Evolutionary conservation across 202 grass and related monocot genomes (phyloP).

Genomic region (Thinopyrum obtusiflorum): DNA sequence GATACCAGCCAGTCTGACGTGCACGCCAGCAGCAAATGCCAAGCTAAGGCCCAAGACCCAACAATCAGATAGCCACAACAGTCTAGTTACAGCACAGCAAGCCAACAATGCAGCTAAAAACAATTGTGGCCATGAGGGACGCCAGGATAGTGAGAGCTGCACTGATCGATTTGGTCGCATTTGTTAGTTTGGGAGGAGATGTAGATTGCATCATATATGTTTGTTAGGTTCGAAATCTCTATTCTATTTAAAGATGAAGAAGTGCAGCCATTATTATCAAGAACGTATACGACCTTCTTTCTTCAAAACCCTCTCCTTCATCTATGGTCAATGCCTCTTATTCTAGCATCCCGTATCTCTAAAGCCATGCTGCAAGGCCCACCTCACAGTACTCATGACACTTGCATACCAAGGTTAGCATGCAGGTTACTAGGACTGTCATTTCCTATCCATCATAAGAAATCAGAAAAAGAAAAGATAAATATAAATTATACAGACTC

Average conservation of each 20-base stretch:
- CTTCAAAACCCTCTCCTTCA: background rate
- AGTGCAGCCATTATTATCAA: background rate
- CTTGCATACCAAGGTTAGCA: background rate
- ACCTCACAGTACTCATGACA: background rate
- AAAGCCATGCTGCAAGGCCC: background rate
- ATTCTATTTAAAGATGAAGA: background rate
- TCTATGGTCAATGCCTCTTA: background rate
- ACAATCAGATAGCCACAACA: background rate
- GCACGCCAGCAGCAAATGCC: background rate
- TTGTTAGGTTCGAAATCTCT: background rate
- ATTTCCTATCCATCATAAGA: background rate
- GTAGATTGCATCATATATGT: background rate
- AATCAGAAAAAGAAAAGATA: background rate
- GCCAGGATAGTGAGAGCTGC: background rate
- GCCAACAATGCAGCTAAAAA: background rate
- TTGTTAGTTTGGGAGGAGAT: background rate
- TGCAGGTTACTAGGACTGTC: background rate
- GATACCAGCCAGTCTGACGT: background rate
- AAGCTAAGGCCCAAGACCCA: background rate
- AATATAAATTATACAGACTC: background rate
- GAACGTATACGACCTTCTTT: background rate
- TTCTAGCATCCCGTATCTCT: background rate
- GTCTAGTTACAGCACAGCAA: constrained; percentile 3
- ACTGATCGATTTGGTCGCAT: background rate
- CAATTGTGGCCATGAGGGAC: background rate